phyloP scores from a whole-genome alignment of 2,329 filamentous ascomycete genomes.

The Aspergillus sp. region DNA sequence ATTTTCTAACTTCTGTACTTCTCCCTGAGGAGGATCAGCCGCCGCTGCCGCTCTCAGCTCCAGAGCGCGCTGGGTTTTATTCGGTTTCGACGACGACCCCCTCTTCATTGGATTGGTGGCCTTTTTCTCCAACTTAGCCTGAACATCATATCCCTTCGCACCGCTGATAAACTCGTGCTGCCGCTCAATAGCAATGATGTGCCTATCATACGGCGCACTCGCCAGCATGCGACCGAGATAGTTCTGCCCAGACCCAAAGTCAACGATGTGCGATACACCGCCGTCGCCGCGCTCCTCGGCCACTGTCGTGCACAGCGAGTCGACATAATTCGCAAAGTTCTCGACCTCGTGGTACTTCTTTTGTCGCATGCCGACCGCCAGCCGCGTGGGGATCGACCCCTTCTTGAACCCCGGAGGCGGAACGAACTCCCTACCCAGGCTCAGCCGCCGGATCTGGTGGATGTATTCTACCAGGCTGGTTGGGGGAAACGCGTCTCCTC shows the following conservation, averaged over 20 bases:
- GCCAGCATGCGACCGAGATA: slow-evolving; percentile 86
- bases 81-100: slow-evolving; percentile 41
- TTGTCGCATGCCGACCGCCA: slow-evolving; percentile 84
- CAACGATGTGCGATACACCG: slow-evolving; percentile 81
- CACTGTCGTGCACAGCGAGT: slow-evolving; percentile 53
- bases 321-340: slow-evolving; percentile 79
- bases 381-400: slow-evolving; percentile 55
- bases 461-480: slow-evolving; percentile 62
- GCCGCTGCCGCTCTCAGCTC: slow-evolving; percentile 4
- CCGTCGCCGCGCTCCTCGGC: slow-evolving; percentile 34
- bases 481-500: slow-evolving; percentile 37
- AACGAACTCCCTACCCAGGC: slow-evolving; percentile 54
- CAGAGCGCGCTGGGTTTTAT: slow-evolving; percentile 12
- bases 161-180: slow-evolving; percentile 77
- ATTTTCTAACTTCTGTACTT: slow-evolving; percentile 1
- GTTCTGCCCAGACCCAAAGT: slow-evolving; percentile 95
- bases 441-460: slow-evolving; percentile 57
- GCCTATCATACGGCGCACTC: slow-evolving; percentile 71
- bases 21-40: background rate
- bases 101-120: slow-evolving; percentile 70
- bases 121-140: slow-evolving; percentile 66
- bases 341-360: slow-evolving; percentile 94
- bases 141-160: slow-evolving; percentile 74
- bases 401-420: slow-evolving; percentile 20
- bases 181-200: slow-evolving; percentile 85